Base-by-base conservation (phyloP, 805 yeast species). In the Pichia occidentalis region DNA sequence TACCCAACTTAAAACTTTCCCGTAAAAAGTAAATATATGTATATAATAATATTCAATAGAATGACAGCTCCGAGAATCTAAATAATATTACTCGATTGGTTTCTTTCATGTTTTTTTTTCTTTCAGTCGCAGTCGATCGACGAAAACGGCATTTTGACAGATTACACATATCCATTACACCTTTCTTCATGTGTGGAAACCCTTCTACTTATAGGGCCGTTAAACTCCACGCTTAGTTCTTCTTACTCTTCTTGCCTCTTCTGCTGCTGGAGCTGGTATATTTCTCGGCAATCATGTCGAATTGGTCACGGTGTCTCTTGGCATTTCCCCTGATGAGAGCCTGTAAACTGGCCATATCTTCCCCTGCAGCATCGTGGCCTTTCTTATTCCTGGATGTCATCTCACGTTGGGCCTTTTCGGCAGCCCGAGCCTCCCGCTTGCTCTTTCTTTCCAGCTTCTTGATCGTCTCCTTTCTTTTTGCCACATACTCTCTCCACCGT, bases 401-500 rank as follows among this genome's bases (percentile, higher is more conserved):
- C n/a, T n/a, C n/a, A n/a, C n/a, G n/a, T 23, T 23, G 25, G 11
- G 9, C 25, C 25, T 23, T 23, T 23, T 12, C 30, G 5, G 30
- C 30, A 22, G 84, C 85, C 51, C 68, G 67, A 2, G 86, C 80
- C 49, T 82, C 87, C 44, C 71, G 76, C 11, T 76, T 77, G 44
- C 74, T 63, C 33, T 64, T 60, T 40, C 74, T 71, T 36, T 65
- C 49, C 49, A 73, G 68, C 48, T 68, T 71, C 47, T 62, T 64
- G 26, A 75, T 71, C 48, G 64, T 63, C 11, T 68, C 57, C 32
- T 63, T 59, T 26, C 83, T 62, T 2, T 73, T 67, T 41, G 70
- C 67, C 21, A 63, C 59, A 56, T 80, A 80, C 29, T 61, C 61
- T 6, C 59, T 64, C 43, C 73, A 62, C 13, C 34, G 23, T 1